Conservation (phyloP, 225 moss, liverwort and hornwort genomes). For the Climacium dendroides region DNA sequence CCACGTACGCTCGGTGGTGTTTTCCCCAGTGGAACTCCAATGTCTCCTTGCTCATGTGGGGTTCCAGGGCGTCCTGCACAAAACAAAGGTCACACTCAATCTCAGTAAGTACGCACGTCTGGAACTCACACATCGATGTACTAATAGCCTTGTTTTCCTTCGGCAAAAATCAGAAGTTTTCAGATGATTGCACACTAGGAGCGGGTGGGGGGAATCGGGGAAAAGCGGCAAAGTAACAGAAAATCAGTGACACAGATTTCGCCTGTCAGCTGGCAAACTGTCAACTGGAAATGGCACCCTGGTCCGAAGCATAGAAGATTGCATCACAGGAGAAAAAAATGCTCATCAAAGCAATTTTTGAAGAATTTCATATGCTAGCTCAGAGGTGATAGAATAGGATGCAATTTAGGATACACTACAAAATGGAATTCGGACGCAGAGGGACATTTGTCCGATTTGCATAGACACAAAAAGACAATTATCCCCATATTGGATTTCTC, state of each 20-base stretch:
- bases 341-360: not conserved
- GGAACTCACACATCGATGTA: not conserved
- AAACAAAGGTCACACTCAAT: not conserved
- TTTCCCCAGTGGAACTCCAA: slow-evolving; percentile 79
- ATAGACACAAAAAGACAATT: not conserved
- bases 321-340: not conserved
- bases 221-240: not conserved
- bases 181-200: not conserved
- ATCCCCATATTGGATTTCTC: not conserved
- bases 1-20: slow-evolving; percentile 57
- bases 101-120: not conserved
- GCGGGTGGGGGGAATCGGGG: not conserved
- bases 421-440: not conserved
- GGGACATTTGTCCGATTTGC: too few species aligned
- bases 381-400: not conserved
- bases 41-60: slow-evolving; percentile 64
- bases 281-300: not conserved
- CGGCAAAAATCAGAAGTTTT: not conserved
- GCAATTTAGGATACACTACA: too few species aligned
- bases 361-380: not conserved
- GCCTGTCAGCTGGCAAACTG: not conserved
- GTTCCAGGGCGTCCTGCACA: slow-evolving; percentile 66
- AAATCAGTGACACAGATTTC: not conserved
- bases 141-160: not conserved
- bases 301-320: not conserved